Evolutionary conservation across 768 basidiomycete genomes (phyloP), one percentile per base, ranked within the genome.

Genomic region (Trametes cinnabarina): DNA sequence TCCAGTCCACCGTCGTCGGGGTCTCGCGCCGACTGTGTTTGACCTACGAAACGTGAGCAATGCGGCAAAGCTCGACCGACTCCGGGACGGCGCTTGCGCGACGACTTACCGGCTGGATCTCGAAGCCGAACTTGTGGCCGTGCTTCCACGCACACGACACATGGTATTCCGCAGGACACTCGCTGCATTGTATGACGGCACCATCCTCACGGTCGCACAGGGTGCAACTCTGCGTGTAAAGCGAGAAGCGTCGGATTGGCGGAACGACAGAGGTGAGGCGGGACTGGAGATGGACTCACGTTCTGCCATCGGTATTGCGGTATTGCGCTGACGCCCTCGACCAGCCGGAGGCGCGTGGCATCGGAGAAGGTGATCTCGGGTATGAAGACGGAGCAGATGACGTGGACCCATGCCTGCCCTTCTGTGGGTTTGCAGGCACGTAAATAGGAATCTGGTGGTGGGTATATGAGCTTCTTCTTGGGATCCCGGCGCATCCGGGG

Each of bases 351-450:
- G 14, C 81, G 81, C 6, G 76, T 68, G 0, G 91, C 83, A 65
- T 95, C 89, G 22, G 90, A 86, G 70, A 90, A 96, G 4, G 75
- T 79, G n/a, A 94, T 74, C 66, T 98, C 95, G 3, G 88, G 87
- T 26, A 86, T 83, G 74, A 93, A 98, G 1, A 91, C 84, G 2
- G 94, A 84, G 74, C 96, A 98, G 3, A 97, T 73, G 30, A 94
- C 78, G 69, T 98, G 96, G 0, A 86, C 86, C 94, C 94, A 97
- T 55, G 89, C 87, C 70, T 92, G 88, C 10, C 92, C 92, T 75
- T 97, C 94, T 0, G 94, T 96, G 7, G 92, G 92, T 68, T 95
- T 96, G 68, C 84, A 85, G 40, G 85, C 84, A 54, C 92, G 81
- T 56, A 94, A 74, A 68, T 80, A 95, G 28, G 79, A 80, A 65